phyloP scores from a whole-genome alignment of 2,329 filamentous ascomycete genomes.

The Xylaria hypoxylon region DNA sequence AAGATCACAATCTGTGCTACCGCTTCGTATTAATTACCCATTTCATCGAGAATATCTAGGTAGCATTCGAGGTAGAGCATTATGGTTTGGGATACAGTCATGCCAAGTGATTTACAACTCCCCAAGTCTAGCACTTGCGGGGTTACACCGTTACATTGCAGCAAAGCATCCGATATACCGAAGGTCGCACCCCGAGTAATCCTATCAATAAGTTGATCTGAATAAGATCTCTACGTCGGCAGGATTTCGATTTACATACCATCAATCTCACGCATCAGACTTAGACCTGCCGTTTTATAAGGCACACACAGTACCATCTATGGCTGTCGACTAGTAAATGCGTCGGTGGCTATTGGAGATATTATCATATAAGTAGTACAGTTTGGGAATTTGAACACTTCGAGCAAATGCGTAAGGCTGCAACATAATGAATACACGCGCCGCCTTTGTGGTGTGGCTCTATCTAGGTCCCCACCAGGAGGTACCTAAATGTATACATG shows the following conservation, averaged over 20 bases:
- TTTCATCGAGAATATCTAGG: not conserved
- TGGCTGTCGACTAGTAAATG: too few species aligned
- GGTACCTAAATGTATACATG: too few species aligned
- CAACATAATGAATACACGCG: too few species aligned
- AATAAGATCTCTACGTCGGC: not conserved
- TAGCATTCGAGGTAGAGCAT: not conserved
- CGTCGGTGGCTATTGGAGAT: too few species aligned
- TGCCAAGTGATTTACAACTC: not conserved
- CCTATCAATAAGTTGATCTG: not conserved
- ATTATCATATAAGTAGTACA: too few species aligned
- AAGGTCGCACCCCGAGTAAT: not conserved
- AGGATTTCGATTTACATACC: too few species aligned
- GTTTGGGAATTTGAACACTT: too few species aligned
- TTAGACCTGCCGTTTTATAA: not conserved
- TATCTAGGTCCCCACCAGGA: too few species aligned
- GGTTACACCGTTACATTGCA: constrained; percentile 20
- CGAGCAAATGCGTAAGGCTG: too few species aligned
- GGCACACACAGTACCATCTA: too few species aligned
- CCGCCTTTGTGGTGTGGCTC: too few species aligned
- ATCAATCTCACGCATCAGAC: not conserved
- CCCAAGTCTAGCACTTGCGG: not conserved
- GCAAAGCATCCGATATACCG: not conserved
- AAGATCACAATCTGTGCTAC: not conserved
- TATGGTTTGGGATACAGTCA: not conserved
- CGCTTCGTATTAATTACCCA: not conserved